Evolutionary conservation across 768 basidiomycete genomes (phyloP), one percentile per base, ranked within the genome.

Genomic region (Sistotremastrum suecicum): DNA sequence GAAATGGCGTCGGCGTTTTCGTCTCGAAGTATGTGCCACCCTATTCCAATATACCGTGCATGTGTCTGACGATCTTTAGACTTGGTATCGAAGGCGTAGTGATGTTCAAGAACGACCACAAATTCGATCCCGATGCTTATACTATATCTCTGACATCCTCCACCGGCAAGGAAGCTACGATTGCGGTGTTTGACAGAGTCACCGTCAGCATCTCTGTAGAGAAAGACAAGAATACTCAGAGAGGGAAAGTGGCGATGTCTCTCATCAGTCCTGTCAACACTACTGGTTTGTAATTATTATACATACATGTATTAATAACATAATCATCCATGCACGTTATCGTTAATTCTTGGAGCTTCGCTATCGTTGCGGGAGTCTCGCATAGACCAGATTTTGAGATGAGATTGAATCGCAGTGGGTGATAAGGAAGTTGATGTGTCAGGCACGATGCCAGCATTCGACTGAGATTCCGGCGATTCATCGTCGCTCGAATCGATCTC

Each of bases 1-100:
- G 85, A 56, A 99, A 99, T 60, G 95, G 94, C 0, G 62, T 99
- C 33, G 85, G 88, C n/a, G 94, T 98, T 35, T 98, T 95, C 52
- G 90, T 98, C 32, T 87, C 80, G 33, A 80, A 82, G 94, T 97
- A 53, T 60, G 88, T 68, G 6, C 32, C 3, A 4, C 5, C n/a
- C 39, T n/a, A 33, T 36, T 46, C 37, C n/a, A 28, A 12, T 20
- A 35, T 29, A 11, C n/a, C 34, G 37, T 32, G 43, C n/a, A 41
- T 9, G 20, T 8, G 6, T 43, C 41, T 48, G 30, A 39, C 37
- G 12, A 5, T 48, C 10, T n/a, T 29, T 55, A 94, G 91, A 58
- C 73, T 95, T 44, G 94, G 94, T 3, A 73, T 99, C 42, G 92
- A 97, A 62, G 95, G 95, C 0, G 66, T 99, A 30, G 80, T 99